phyloP scores from a whole-genome alignment of 2,329 filamentous ascomycete species.

The Aspergillus flavus region DNA sequence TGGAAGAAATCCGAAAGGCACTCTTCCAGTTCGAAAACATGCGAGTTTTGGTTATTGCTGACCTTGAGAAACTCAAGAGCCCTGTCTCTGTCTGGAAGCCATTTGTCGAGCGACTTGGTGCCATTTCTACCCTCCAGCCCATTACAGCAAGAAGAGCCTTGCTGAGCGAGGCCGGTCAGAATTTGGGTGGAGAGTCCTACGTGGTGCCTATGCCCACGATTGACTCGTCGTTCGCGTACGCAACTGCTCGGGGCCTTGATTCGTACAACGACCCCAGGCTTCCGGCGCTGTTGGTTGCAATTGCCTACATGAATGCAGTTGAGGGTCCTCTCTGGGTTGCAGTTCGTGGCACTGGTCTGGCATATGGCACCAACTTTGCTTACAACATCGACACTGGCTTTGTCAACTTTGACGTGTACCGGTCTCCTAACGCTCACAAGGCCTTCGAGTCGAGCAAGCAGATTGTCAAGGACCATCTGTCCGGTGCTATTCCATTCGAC shows the following conservation, averaged over 20 bases:
- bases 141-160: constrained; percentile 70
- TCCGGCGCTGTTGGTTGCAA: constrained; percentile 82
- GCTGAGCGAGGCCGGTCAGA: constrained; percentile 74
- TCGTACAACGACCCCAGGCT: constrained; percentile 76
- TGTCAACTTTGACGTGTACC: constrained; percentile 83
- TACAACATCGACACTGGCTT: constrained; percentile 78
- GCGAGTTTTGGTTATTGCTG: constrained; percentile 79
- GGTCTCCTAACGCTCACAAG: constrained; percentile 85
- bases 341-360: constrained; percentile 88
- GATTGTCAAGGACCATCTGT: constrained; percentile 73
- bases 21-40: constrained; percentile 86
- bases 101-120: constrained; percentile 58
- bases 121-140: constrained; percentile 62
- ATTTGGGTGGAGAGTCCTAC: constrained; percentile 73
- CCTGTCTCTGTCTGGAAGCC: constrained; percentile 79
- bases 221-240: constrained; percentile 85
- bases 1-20: constrained; percentile 73
- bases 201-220: constrained; percentile 89
- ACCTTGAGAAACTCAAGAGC: constrained; percentile 71
- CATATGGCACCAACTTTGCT: constrained; percentile 82
- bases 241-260: constrained; percentile 72
- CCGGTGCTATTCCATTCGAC: constrained; percentile 73
- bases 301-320: constrained; percentile 87
- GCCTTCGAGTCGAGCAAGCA: constrained; percentile 77
- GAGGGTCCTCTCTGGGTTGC: constrained; percentile 95